These are phyloP conservation scores for Schizophyllum amplum DNA, from an alignment of 1,284 basidiomycete genomes.

Conservation along the genomic window DNA sequence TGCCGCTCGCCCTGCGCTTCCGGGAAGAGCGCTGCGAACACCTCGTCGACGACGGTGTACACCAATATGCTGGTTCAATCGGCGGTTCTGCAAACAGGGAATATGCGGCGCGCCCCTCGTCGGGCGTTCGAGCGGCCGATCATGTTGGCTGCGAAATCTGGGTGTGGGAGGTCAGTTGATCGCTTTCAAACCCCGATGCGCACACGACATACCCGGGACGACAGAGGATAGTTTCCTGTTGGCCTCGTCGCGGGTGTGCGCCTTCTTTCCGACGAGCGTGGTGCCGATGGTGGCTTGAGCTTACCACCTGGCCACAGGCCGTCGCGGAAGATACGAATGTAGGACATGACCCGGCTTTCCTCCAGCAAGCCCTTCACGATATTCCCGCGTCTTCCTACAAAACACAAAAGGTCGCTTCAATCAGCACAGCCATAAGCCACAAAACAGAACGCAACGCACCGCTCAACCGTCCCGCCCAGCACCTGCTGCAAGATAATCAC, in stretches of 20 bases:
- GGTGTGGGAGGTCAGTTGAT: constrained; percentile 4
- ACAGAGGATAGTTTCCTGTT: constrained; percentile 82
- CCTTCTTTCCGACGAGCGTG: constrained; percentile 75
- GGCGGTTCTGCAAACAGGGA: constrained; percentile 89
- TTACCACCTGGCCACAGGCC: constrained; percentile 80
- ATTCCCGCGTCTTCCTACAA: constrained; percentile 79
- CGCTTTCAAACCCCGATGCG: background rate
- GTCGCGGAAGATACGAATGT: constrained; percentile 62
- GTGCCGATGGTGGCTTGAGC: constrained; percentile 48
- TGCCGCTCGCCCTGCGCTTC: constrained; percentile 22
- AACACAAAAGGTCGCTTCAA: constrained; percentile 3
- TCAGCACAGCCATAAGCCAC: background rate
- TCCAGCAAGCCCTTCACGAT: constrained; percentile 56
- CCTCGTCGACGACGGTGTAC: constrained; percentile 87
- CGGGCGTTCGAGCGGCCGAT: constrained; percentile 92
- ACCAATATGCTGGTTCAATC: constrained; percentile 87
- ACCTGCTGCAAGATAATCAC: constrained; percentile 95
- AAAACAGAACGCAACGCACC: constrained; percentile 37
- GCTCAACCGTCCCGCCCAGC: constrained; percentile 90
- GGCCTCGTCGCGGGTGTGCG: constrained; percentile 75
- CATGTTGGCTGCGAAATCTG: constrained; percentile 94
- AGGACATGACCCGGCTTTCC: constrained; percentile 59
- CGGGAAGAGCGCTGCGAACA: constrained; percentile 60
- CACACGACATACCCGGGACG: constrained; percentile 68
- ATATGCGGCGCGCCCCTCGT: constrained; percentile 83